Percentiles rank a stretch among this genome's conserved stretches.
Conservation (phyloP, 176 grass and related monocot genomes). For the Oryza glumipatula region DNA sequence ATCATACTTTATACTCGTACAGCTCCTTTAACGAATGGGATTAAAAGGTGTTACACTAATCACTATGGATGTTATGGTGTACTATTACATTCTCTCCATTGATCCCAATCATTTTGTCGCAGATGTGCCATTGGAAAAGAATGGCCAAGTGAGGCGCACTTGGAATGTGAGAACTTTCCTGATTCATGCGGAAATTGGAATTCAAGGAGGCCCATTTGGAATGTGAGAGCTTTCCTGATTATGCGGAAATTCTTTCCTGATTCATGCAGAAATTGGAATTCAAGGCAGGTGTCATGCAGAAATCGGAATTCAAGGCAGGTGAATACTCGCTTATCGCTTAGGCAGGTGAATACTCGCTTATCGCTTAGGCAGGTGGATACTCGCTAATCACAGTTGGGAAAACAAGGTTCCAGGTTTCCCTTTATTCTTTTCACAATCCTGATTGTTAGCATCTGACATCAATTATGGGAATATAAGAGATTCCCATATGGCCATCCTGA, state of each 20-base stretch:
- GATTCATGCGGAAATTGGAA: not conserved
- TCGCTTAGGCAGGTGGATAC: not conserved
- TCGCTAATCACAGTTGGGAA: not conserved
- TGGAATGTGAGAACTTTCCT: not conserved
- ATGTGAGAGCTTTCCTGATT: not conserved
- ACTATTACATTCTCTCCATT: not conserved
- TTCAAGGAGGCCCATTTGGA: not conserved
- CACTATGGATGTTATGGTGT: not conserved
- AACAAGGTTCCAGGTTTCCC: not conserved
- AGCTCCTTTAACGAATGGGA: not conserved
- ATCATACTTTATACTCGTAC: not conserved
- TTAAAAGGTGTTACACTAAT: constrained; percentile 4
- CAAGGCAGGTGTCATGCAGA: no score
- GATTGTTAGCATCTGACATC: no score
- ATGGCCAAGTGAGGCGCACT: not conserved
- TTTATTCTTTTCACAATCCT: not conserved
- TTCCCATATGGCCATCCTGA: no score
- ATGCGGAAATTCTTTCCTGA: not conserved
- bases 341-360: not conserved
- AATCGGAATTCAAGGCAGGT: not conserved
- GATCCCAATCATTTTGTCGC: constrained; percentile 10
- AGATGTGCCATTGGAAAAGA: not conserved
- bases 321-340: not conserved
- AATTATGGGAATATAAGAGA: no score
- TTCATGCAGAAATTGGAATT: not conserved